Base-by-base conservation (phyloP, 495 filamentous ascomycete genomes). In the Astrothelium subdiscretum region DNA sequence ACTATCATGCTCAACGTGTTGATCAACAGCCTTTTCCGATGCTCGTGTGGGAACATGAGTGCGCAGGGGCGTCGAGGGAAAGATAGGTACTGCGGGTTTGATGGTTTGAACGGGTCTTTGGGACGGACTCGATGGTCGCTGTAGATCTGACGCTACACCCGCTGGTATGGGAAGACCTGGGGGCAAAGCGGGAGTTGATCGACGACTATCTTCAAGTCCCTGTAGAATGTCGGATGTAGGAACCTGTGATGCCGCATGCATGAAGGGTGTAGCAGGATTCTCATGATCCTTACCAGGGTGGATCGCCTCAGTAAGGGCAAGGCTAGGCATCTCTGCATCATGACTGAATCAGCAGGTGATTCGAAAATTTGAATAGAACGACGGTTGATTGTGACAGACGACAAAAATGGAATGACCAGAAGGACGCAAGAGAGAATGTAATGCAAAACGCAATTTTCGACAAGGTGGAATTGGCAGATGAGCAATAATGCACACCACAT, bases 161-260 rank as follows among this genome's bases (percentile, higher is more conserved):
- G 60, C 60, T 13, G 67, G 65, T 2, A 63, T 65, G 2, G 59
- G 48, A n/a, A 66, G 62, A 27, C 67, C 57, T 2, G 54, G 27
- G 13, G 59, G 59, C 38, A 61, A 12, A 8, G 38, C 29, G 26
- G 59, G 59, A 48, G 59, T 61, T 5, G 57, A 58, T 27, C 61
- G 63, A 18, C 31, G 2, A 10, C 60, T 59, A 3, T 61, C 43
- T 60, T 69, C 65, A 58, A 69, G 67, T 15, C 67, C 67, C 20
- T 62, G 67, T n/a, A 65, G 65, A 1, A 67, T 60, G 10, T 65
- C 62, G 4, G 67, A 63, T 31, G 67, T 67, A 4, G 65, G 62
- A 38, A 54, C 59, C 1, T 62, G 51, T 18, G 62, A 63, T 3
- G 5, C 10, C 22, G 29, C 5, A 29, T 27, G 24, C 2, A 54